These are phyloP conservation scores for Leishmania major DNA, from an alignment of 208 protist species.

Conservation along the genomic window DNA sequence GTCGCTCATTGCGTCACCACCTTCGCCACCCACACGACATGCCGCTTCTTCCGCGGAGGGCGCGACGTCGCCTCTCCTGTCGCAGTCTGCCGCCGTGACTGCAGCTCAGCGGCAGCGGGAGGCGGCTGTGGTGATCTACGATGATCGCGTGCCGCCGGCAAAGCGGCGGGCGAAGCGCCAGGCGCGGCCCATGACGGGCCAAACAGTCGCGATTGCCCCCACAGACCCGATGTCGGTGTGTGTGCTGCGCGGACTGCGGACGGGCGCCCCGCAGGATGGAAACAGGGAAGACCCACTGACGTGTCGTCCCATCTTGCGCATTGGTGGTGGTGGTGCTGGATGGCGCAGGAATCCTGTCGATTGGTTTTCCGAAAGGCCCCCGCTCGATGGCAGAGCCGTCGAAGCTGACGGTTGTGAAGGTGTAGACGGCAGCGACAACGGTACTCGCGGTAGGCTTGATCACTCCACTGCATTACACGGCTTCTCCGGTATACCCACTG, in stretches of 20 bases:
- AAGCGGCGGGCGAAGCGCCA: constrained; percentile 4
- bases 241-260: constrained; percentile 2
- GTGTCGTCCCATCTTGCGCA: constrained; percentile 7
- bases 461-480: background rate
- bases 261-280: background rate
- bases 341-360: background rate
- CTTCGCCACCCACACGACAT: background rate
- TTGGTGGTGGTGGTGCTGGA: constrained; percentile 6
- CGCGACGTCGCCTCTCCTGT: background rate
- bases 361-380: background rate
- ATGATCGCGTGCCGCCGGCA: constrained; percentile 30
- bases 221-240: background rate
- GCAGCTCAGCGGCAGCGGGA: constrained; percentile 22
- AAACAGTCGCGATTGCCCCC: background rate
- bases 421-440: background rate
- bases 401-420: background rate
- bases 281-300: background rate
- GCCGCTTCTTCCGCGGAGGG: background rate
- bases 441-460: background rate
- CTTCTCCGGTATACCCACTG: background rate
- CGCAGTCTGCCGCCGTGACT: constrained; percentile 3
- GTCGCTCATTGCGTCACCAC: background rate
- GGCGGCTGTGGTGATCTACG: constrained; percentile 25
- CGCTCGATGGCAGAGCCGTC: background rate
- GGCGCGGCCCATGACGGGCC: constrained; percentile 2